These are phyloP conservation scores for Eutypella sp. DNA, from an alignment of 2,329 filamentous ascomycete species.

Conservation along the genomic window DNA sequence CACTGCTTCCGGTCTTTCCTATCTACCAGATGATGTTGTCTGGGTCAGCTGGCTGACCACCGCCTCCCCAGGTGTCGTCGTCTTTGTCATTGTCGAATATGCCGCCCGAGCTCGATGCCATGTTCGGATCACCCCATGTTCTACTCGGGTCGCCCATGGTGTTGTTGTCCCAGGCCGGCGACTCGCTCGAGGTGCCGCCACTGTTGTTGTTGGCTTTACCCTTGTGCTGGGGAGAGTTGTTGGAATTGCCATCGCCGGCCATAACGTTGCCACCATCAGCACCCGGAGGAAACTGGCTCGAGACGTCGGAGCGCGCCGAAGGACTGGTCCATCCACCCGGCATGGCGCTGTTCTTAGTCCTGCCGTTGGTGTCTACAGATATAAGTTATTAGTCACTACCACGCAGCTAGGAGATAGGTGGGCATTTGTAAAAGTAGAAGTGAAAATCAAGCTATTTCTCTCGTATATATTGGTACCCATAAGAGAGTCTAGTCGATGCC, in stretches of 20 bases:
- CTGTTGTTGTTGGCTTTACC: not conserved
- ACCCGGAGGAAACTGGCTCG: not conserved
- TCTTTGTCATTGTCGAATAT: conserved; percentile 15
- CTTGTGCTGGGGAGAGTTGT: not conserved
- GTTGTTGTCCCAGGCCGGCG: not conserved
- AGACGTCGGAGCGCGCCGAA: not conserved
- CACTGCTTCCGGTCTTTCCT: too few relatives aligned
- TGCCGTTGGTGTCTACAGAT: not conserved
- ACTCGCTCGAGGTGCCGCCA: not conserved
- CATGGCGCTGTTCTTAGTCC: not conserved
- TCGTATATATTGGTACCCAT: too few relatives aligned
- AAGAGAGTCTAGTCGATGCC: too few relatives aligned
- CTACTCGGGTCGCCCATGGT: not conserved
- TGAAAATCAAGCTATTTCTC: too few relatives aligned
- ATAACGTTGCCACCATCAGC: not conserved
- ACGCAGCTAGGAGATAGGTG: too few relatives aligned
- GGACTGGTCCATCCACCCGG: not conserved
- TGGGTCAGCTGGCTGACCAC: too few relatives aligned
- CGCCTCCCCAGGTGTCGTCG: not conserved
- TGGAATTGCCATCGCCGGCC: not conserved
- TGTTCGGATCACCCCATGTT: conserved; percentile 12
- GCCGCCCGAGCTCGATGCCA: conserved; percentile 21
- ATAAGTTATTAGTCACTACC: not conserved
- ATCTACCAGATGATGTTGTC: too few relatives aligned
- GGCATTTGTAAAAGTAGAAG: too few relatives aligned